Conservation (phyloP, 2,329 filamentous ascomycete genomes). For the Trichoderma arundinaceum region DNA sequence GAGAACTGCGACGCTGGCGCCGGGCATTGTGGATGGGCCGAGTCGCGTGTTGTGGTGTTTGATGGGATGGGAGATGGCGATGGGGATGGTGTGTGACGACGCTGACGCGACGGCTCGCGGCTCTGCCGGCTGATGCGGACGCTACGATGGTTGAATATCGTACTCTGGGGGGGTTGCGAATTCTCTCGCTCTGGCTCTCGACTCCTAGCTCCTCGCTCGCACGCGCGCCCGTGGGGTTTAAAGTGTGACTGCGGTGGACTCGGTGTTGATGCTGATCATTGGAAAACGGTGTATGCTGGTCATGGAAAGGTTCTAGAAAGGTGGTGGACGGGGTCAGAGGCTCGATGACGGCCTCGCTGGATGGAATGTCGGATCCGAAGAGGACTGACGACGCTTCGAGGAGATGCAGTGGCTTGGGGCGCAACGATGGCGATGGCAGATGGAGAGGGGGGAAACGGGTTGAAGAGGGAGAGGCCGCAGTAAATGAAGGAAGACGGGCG, state of each 20-base stretch:
- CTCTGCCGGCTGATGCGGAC: conserved; percentile 41
- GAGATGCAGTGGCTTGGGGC: conserved; percentile 39
- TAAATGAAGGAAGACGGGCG: conserved; percentile 35
- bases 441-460: conserved; percentile 31
- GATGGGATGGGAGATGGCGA: conserved; percentile 35
- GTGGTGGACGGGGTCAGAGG: conserved; percentile 39
- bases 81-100: conserved; percentile 35
- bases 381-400: conserved; percentile 37
- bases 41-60: conserved; percentile 42
- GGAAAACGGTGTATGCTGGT: conserved; percentile 49
- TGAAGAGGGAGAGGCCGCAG: conserved; percentile 34
- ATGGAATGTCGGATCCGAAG: conserved; percentile 33
- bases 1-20: conserved; percentile 69
- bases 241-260: conserved; percentile 68
- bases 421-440: conserved; percentile 32
- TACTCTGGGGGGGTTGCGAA: conserved; percentile 43
- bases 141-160: conserved; percentile 67
- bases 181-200: conserved; percentile 42
- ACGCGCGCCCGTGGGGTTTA: conserved; percentile 72
- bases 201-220: conserved; percentile 60
- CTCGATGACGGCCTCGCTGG: conserved; percentile 41
- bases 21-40: conserved; percentile 67
- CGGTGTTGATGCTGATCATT: conserved; percentile 60
- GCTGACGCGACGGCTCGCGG: conserved; percentile 37
- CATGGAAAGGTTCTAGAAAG: conserved; percentile 50